Evolutionary conservation across 1,284 basidiomycete genomes (phyloP).

Genomic region (Phellinidium pouzarii): DNA sequence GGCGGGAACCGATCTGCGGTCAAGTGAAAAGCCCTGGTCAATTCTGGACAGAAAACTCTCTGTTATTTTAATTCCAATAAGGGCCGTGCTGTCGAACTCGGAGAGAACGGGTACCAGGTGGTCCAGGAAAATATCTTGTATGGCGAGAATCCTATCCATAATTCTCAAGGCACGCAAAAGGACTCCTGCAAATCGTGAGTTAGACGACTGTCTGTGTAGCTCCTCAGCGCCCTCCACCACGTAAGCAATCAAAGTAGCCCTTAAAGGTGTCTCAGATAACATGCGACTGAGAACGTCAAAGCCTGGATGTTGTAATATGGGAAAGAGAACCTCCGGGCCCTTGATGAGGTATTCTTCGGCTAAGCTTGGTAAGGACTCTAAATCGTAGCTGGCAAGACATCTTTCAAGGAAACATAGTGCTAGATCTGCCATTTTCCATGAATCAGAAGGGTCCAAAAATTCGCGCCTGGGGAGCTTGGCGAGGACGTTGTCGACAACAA

Average conservation of each 20-base stretch:
- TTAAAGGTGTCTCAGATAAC: slow-evolving; percentile 66
- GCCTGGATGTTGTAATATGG: slow-evolving; percentile 75
- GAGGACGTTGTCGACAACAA: slow-evolving; percentile 88
- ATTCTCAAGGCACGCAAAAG: slow-evolving; percentile 81
- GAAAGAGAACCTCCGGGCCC: slow-evolving; percentile 41
- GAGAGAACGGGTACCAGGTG: slow-evolving; percentile 77
- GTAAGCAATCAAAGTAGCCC: slow-evolving; percentile 69
- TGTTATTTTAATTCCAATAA: slow-evolving; percentile 48
- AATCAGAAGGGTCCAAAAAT: slow-evolving; percentile 68
- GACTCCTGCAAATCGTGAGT: slow-evolving; percentile 65
- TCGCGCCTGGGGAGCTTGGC: slow-evolving; percentile 64
- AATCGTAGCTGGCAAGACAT: slow-evolving; percentile 74
- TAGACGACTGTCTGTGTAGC: slow-evolving; percentile 64
- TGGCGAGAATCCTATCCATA: slow-evolving; percentile 73
- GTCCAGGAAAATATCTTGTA: slow-evolving; percentile 88
- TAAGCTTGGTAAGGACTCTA: slow-evolving; percentile 54
- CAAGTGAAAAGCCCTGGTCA: slow-evolving; percentile 79
- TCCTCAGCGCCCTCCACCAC: slow-evolving; percentile 72
- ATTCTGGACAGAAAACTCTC: slow-evolving; percentile 69
- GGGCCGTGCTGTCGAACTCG: slow-evolving; percentile 51
- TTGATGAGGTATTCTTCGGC: slow-evolving; percentile 45
- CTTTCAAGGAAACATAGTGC: slow-evolving; percentile 84
- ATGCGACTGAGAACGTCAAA: slow-evolving; percentile 82
- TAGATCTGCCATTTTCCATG: slow-evolving; percentile 84
- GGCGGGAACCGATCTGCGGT: slow-evolving; percentile 70